phyloP scores from a whole-genome alignment of 2,329 filamentous ascomycete genomes.

The Microascus cirrosus region DNA sequence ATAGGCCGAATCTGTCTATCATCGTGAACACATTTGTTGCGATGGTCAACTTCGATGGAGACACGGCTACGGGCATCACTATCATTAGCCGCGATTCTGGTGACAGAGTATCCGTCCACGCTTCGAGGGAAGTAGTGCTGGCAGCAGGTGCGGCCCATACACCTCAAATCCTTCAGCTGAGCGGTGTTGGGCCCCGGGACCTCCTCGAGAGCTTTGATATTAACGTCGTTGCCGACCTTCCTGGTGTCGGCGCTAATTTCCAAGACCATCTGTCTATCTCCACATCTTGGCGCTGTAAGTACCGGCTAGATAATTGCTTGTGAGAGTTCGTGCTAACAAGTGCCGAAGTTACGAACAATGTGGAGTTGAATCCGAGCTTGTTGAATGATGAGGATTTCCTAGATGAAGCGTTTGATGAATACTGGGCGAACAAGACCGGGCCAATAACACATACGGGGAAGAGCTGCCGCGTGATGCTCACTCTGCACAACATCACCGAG shows the following conservation, averaged over 20 bases:
- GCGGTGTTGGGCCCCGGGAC: slow-evolving; percentile 31
- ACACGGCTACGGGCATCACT: slow-evolving; percentile 20
- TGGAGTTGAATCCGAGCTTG: slow-evolving; percentile 12
- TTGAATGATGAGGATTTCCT: slow-evolving; percentile 17
- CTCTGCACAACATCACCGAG: slow-evolving; percentile 19
- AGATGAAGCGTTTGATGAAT: slow-evolving; percentile 17
- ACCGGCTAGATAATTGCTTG: background rate
- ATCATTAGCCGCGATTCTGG: slow-evolving; percentile 6
- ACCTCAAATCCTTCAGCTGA: slow-evolving; percentile 39
- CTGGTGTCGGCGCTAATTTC: slow-evolving; percentile 48
- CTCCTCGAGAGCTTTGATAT: slow-evolving; percentile 31
- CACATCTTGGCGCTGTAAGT: slow-evolving; percentile 12
- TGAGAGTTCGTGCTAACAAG: background rate
- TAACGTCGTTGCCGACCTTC: slow-evolving; percentile 31
- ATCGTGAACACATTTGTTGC: slow-evolving; percentile 20
- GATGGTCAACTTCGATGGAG: slow-evolving; percentile 17
- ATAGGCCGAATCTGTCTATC: slow-evolving; percentile 14
- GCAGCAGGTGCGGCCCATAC: slow-evolving; percentile 36
- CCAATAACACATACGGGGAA: slow-evolving; percentile 16
- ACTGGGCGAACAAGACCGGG: slow-evolving; percentile 16
- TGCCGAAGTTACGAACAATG: slow-evolving; percentile 11
- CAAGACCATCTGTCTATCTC: slow-evolving; percentile 30
- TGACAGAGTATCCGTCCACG: slow-evolving; percentile 8
- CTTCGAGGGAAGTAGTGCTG: slow-evolving; percentile 34
- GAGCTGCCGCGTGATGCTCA: slow-evolving; percentile 18